A percentile compares a stretch with the other conserved stretches of the same genome.
Evolutionary conservation across 768 basidiomycete genomes (phyloP).

Genomic region (Mycena galericulata): DNA sequence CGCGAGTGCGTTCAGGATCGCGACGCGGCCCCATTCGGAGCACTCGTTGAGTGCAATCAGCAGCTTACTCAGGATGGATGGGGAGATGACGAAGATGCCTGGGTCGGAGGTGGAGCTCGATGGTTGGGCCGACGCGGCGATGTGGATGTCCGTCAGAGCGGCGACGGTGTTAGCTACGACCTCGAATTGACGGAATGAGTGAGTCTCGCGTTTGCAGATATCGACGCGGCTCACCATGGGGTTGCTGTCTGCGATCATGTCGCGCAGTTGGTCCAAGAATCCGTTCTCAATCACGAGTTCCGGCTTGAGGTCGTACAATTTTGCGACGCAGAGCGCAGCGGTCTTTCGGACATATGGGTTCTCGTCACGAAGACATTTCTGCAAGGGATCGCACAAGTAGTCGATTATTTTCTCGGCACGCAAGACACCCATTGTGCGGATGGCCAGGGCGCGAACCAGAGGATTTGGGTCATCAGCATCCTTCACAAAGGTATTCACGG

Average conservation of each 20-base stretch:
- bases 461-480: conserved; percentile 98
- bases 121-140: conserved; percentile 69
- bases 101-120: conserved; percentile 68
- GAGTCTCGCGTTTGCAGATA: no score
- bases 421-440: conserved; percentile 97
- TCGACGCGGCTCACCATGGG: conserved; percentile 82
- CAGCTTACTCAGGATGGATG: conserved; percentile 85
- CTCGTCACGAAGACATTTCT: conserved; percentile 93
- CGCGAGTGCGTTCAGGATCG: conserved; percentile 87
- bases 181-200: conserved; percentile 52
- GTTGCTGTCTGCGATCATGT: conserved; percentile 96
- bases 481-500: conserved; percentile 99
- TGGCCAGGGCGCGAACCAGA: conserved; percentile 94
- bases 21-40: conserved; percentile 98
- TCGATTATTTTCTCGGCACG: conserved; percentile 99
- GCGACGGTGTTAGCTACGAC: conserved; percentile 98
- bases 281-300: conserved; percentile 95
- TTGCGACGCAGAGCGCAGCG: conserved; percentile 97
- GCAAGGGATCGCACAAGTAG: conserved; percentile 94
- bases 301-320: conserved; percentile 97
- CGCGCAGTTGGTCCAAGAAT: conserved; percentile 87
- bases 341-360: conserved; percentile 99
- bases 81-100: conserved; percentile 86
- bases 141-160: conserved; percentile 95
- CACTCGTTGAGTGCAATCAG: conserved; percentile 97